Percentiles rank a stretch among this genome's conserved stretches.
phyloP scores from a whole-genome alignment of 495 filamentous ascomycete species.

The Aspergillus kassunensis region DNA sequence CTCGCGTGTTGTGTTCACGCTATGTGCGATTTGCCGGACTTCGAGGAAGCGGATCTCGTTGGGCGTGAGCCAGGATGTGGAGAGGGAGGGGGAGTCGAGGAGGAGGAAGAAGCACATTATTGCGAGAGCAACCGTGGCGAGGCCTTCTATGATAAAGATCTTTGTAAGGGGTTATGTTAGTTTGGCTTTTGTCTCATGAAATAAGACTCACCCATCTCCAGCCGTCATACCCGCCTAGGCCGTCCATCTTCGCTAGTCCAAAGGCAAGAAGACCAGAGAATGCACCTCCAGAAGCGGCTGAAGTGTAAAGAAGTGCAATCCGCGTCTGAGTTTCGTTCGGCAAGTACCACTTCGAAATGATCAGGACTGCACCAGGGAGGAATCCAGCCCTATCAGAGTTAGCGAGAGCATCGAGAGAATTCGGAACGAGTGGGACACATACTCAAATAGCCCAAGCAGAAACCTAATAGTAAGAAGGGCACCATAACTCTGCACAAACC shows the following conservation, averaged over 20 bases:
- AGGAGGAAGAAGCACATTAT: slow-evolving; percentile 18
- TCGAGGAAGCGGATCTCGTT: slow-evolving; percentile 21
- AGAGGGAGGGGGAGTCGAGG: slow-evolving; percentile 17
- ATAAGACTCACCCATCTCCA: slow-evolving; percentile 50
- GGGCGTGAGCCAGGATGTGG: slow-evolving; percentile 15
- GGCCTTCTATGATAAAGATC: slow-evolving; percentile 63
- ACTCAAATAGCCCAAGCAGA: slow-evolving; percentile 18
- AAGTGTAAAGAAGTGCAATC: slow-evolving; percentile 64
- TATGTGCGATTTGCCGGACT: slow-evolving; percentile 12
- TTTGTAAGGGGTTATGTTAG: slow-evolving; percentile 24
- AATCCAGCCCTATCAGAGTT: slow-evolving; percentile 36
- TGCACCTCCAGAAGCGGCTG: slow-evolving; percentile 56
- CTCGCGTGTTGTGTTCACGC: too few species aligned
- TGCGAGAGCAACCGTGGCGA: slow-evolving; percentile 40
- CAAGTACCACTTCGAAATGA: slow-evolving; percentile 67
- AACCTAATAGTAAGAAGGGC: neutral
- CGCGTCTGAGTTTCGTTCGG: slow-evolving; percentile 58
- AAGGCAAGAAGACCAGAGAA: slow-evolving; percentile 64
- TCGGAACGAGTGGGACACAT: neutral
- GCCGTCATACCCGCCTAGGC: slow-evolving; percentile 52
- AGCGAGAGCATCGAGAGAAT: neutral
- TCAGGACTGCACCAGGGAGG: slow-evolving; percentile 64
- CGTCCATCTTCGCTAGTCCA: slow-evolving; percentile 61
- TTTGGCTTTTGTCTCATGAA: neutral
- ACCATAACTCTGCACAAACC: neutral